Base-by-base conservation (phyloP, 306 rosid species). In the Pueraria montana region DNA sequence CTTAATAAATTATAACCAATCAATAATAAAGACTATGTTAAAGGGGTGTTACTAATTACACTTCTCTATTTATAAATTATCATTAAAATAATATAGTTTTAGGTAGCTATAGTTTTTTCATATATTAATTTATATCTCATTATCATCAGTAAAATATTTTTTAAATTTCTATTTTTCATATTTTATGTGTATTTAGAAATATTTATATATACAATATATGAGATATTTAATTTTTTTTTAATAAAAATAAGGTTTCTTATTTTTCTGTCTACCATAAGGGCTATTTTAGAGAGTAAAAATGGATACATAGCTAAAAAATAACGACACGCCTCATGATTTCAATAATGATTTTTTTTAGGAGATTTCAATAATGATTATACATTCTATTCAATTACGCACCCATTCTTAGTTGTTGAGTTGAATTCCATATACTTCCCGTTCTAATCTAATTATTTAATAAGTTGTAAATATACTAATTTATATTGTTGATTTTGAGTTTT, bases 261-360 rank as follows among this genome's bases (percentile, higher is more conserved):
- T 48, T 11, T 49, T 16, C 20, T 49, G 6, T 49, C 56, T 13
- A 17, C 6, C 3, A 16, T 49, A 49, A 49, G 56, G 3, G 50
- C 17, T n/a, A n/a, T 11, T 45, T 45, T 45, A 48, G 18, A 48
- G 53, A 48, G 53, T 13, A 14, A 12, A 14, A 48, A 11, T 9
- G 11, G 26, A 2, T 61, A 48, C 32, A 26, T 68, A 14, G 8
- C 56, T 79, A n/a, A n/a, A 17, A 26, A 24, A 64, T 49, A 65
- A 78, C 59, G 78, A 46, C 49, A 40, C 24, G 13, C 8, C 43
- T 69, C 69, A 69, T 80, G 56, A 48, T 63, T 40, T 14, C 11
- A 49, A 61, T 17, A 49, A 61, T 49, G 14, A 73, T 81, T 55
- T n/a, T n/a, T n/a, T n/a, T n/a, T n/a, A n/a, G n/a, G n/a, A n/a